phyloP scores from a whole-genome alignment of 805 yeast genomes.

The Ogataea thermomethanolica region DNA sequence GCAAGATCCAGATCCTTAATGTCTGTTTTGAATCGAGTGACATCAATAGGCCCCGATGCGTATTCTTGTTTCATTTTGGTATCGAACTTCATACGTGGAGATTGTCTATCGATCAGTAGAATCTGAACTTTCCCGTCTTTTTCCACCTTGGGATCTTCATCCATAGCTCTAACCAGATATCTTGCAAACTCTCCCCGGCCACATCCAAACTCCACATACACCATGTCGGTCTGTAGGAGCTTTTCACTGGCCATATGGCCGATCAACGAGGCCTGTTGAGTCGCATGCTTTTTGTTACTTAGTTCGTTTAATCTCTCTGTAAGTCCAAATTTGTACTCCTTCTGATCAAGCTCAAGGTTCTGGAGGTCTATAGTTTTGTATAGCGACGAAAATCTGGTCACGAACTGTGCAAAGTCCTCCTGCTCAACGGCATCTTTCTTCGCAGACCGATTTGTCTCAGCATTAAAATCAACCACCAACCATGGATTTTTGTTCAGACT shows the following conservation, averaged over 20 bases:
- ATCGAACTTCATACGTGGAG: slow-evolving; percentile 77
- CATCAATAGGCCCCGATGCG: slow-evolving; percentile 17
- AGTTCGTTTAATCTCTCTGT: slow-evolving; percentile 45
- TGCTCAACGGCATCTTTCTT: slow-evolving; percentile 12
- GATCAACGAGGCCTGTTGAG: slow-evolving; percentile 77
- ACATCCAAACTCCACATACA: slow-evolving; percentile 81
- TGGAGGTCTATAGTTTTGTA: slow-evolving; percentile 14
- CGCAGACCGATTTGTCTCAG: slow-evolving; percentile 16
- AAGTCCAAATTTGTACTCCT: slow-evolving; percentile 32
- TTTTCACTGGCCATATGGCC: slow-evolving; percentile 52
- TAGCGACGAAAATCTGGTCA: slow-evolving; percentile 12
- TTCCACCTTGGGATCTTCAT: slow-evolving; percentile 10
- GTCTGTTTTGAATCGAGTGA: slow-evolving; percentile 61
- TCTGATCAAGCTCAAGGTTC: slow-evolving; percentile 19
- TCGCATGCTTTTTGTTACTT: slow-evolving; percentile 67
- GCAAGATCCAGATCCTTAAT: slow-evolving; percentile 70
- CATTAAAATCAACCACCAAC: slow-evolving; percentile 49
- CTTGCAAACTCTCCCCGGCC: slow-evolving; percentile 84
- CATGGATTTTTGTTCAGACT: slow-evolving; percentile 35
- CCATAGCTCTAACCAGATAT: slow-evolving; percentile 43
- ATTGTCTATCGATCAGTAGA: slow-evolving; percentile 71
- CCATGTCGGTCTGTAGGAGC: slow-evolving; percentile 35
- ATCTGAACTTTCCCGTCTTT: slow-evolving; percentile 28
- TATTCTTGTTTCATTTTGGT: slow-evolving; percentile 58
- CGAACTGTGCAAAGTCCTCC: slow-evolving; percentile 22